Percentiles rank a stretch among this genome's conserved stretches.
These are phyloP conservation scores for Colletotrichum sp. DNA, from an alignment of 2,329 filamentous ascomycete genomes.

Conservation along the genomic window DNA sequence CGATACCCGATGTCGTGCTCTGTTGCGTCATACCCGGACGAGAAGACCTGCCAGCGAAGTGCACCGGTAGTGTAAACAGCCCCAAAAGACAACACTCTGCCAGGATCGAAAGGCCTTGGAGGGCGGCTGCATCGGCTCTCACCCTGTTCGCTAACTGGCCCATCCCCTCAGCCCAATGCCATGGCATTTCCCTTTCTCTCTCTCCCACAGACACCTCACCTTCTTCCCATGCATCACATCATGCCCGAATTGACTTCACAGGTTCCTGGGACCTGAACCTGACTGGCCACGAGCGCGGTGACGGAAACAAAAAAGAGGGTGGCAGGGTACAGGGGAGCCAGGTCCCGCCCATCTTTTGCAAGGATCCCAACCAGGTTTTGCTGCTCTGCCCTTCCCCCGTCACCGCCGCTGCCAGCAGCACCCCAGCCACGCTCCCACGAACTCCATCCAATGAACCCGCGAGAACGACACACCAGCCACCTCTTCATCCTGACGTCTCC, in stretches of 20 bases:
- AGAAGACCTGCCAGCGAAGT: neutral
- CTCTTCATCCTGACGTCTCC: neutral
- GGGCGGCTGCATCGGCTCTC: slow-evolving; percentile 9
- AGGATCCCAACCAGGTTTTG: neutral
- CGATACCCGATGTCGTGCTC: slow-evolving; percentile 19
- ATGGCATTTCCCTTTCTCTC: neutral
- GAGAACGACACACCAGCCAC: neutral
- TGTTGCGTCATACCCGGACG: slow-evolving; percentile 19
- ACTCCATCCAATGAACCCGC: neutral
- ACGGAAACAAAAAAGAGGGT: neutral
- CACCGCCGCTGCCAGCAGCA: slow-evolving; percentile 3
- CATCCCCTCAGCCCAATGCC: neutral
- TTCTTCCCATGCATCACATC: neutral
- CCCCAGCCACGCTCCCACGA: neutral
- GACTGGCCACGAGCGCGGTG: neutral
- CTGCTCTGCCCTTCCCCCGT: neutral
- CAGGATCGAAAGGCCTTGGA: neutral
- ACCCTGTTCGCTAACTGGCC: slow-evolving; percentile 9
- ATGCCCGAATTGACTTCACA: neutral
- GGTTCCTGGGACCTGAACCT: neutral
- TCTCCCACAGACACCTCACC: no score
- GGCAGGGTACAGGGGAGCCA: neutral
- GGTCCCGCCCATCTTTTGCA: neutral
- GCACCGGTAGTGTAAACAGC: neutral
- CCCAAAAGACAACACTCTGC: neutral